Conservation (phyloP, 2,329 filamentous ascomycete species). For the Aspergillus viridinutans region DNA sequence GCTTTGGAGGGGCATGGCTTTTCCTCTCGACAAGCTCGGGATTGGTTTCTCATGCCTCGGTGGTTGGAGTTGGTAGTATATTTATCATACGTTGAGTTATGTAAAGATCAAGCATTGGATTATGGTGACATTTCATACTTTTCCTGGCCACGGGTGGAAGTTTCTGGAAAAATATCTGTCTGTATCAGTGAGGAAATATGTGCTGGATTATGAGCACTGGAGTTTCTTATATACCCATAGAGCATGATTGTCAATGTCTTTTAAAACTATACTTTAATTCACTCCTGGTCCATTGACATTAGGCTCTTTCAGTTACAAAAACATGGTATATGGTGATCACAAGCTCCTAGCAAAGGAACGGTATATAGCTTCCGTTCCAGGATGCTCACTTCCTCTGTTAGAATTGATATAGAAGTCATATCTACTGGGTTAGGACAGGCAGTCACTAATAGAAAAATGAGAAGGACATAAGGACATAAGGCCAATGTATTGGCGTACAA, state of each 20-base stretch:
- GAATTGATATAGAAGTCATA: not conserved
- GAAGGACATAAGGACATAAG: not conserved
- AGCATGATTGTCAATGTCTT: not conserved
- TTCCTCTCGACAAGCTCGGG: slow-evolving; percentile 39
- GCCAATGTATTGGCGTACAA: not conserved
- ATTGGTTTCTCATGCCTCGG: slow-evolving; percentile 41
- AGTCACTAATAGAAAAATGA: not conserved
- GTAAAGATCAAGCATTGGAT: not conserved
- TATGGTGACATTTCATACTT: not conserved
- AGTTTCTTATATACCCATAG: not conserved
- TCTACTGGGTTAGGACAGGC: not conserved
- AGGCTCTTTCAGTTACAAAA: not conserved
- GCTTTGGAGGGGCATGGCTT: slow-evolving; percentile 42
- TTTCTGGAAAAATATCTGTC: not conserved
- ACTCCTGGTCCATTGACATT: not conserved
- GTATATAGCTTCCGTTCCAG: not conserved
- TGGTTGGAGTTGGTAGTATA: slow-evolving; percentile 1
- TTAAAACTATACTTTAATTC: not conserved
- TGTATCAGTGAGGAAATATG: not conserved
- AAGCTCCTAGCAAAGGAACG: not conserved
- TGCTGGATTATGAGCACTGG: not conserved
- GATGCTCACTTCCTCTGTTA: not conserved
- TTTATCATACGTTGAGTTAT: not conserved
- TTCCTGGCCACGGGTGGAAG: not conserved
- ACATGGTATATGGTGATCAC: not conserved